Evolutionary conservation across 2,329 filamentous ascomycete species (phyloP).

Genomic region (Penicillium occitanis): DNA sequence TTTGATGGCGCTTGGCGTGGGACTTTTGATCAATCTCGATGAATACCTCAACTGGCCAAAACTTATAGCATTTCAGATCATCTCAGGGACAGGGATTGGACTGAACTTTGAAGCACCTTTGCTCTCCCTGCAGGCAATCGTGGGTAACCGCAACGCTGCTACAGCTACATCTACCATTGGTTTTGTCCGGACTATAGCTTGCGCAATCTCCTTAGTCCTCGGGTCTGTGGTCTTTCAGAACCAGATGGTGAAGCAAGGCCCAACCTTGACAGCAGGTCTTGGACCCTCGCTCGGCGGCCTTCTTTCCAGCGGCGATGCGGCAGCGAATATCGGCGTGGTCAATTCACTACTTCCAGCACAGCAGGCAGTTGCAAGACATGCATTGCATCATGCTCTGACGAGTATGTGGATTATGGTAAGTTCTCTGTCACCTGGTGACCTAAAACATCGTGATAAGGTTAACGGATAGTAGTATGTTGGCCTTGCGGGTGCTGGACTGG

Average conservation of each 20-base stretch:
- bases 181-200: slow-evolving; percentile 56
- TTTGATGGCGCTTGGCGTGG: slow-evolving; percentile 59
- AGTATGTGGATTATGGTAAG: slow-evolving; percentile 20
- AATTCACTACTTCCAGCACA: slow-evolving; percentile 11
- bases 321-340: slow-evolving; percentile 18
- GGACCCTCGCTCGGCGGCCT: slow-evolving; percentile 9
- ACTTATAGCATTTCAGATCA: slow-evolving; percentile 46
- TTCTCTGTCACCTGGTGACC: not conserved
- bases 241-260: slow-evolving; percentile 25
- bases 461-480: slow-evolving; percentile 14
- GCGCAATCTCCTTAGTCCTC: slow-evolving; percentile 55
- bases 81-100: slow-evolving; percentile 54
- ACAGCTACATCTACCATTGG: slow-evolving; percentile 58
- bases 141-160: slow-evolving; percentile 56
- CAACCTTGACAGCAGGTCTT: slow-evolving; percentile 18
- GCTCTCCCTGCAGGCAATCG: slow-evolving; percentile 56
- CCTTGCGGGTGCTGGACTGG: slow-evolving; percentile 13
- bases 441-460: not conserved
- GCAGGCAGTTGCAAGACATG: slow-evolving; percentile 15
- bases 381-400: slow-evolving; percentile 12
- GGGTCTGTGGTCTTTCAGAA: slow-evolving; percentile 51
- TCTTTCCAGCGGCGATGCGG: slow-evolving; percentile 16
- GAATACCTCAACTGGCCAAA: slow-evolving; percentile 45
- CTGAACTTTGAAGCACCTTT: slow-evolving; percentile 56
- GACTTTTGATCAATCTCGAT: slow-evolving; percentile 55